Evolutionary conservation across 768 basidiomycete species (phyloP).

Genomic region (Pilatotrama ljubarskyi): DNA sequence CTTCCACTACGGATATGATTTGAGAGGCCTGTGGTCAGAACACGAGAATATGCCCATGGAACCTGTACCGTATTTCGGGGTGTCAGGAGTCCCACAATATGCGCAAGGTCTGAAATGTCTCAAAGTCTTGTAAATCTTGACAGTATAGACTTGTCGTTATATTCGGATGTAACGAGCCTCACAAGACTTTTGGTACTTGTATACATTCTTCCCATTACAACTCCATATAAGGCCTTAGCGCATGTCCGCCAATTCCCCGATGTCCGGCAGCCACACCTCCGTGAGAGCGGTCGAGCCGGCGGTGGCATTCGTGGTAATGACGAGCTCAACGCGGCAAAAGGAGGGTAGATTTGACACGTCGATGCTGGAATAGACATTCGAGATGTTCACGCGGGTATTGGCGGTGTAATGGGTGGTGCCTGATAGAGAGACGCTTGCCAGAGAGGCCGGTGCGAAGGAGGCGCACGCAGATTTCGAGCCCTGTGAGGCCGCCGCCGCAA

Average conservation of each 20-base stretch:
- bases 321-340: slow-evolving; percentile 29
- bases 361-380: slow-evolving; percentile 25
- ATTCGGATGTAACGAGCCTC: no score
- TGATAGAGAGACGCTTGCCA: slow-evolving; percentile 4
- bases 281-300: slow-evolving; percentile 23
- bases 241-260: not conserved
- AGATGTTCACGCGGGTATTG: slow-evolving; percentile 23
- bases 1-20: no score
- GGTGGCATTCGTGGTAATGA: slow-evolving; percentile 27
- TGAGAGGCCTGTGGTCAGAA: no score
- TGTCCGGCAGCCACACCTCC: slow-evolving; percentile 34
- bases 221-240: no score
- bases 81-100: no score
- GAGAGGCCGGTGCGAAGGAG: slow-evolving; percentile 6
- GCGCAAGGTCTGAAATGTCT: no score
- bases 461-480: slow-evolving; percentile 3
- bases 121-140: no score
- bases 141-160: no score
- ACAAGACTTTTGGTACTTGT: no score
- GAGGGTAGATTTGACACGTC: slow-evolving; percentile 22
- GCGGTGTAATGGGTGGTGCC: slow-evolving; percentile 19
- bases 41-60: no score
- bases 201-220: no score
- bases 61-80: no score
- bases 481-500: not conserved